A percentile compares a stretch with the other conserved stretches of the same genome.
Evolutionary conservation across 805 yeast genomes (phyloP).

Genomic region (Saccharomycopsis fodiens): DNA sequence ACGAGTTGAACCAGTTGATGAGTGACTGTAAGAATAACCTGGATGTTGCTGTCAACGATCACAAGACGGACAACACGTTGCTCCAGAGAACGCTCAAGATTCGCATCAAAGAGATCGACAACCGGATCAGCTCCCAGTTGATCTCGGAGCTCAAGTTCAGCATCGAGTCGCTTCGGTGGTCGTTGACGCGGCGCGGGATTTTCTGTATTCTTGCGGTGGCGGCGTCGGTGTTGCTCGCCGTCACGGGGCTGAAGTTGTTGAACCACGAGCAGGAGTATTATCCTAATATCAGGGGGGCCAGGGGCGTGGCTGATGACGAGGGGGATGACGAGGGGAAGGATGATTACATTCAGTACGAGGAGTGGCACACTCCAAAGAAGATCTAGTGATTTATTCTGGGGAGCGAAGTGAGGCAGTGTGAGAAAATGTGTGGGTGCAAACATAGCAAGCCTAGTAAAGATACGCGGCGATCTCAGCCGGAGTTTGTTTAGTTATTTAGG

Average conservation of each 20-base stretch:
- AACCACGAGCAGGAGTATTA: neutral
- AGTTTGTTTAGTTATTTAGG: too few relatives aligned
- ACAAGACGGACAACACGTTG: slow-evolving; percentile 74
- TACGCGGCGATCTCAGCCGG: too few relatives aligned
- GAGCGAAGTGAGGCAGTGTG: too few relatives aligned
- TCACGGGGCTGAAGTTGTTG: slow-evolving; percentile 18
- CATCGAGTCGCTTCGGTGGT: slow-evolving; percentile 88
- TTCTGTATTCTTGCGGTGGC: slow-evolving; percentile 27
- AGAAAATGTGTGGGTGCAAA: too few relatives aligned
- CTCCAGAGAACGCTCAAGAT: slow-evolving; percentile 61
- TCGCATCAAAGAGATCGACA: slow-evolving; percentile 73
- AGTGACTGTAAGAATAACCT: slow-evolving; percentile 64
- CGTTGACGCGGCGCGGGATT: slow-evolving; percentile 81
- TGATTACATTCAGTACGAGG: slow-evolving; percentile 14
- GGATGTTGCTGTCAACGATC: slow-evolving; percentile 78
- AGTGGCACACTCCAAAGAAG: slow-evolving; percentile 14
- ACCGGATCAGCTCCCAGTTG: slow-evolving; percentile 75
- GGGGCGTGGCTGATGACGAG: slow-evolving; percentile 10
- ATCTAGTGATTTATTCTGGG: too few relatives aligned
- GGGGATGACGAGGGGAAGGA: slow-evolving; percentile 15
- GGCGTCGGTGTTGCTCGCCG: slow-evolving; percentile 19
- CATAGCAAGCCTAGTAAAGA: too few relatives aligned
- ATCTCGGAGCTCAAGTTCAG: slow-evolving; percentile 78
- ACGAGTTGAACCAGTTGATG: slow-evolving; percentile 60
- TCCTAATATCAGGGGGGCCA: neutral